phyloP scores from a whole-genome alignment of 2,329 filamentous ascomycete genomes.

The Neocatenulostroma microsporum region DNA sequence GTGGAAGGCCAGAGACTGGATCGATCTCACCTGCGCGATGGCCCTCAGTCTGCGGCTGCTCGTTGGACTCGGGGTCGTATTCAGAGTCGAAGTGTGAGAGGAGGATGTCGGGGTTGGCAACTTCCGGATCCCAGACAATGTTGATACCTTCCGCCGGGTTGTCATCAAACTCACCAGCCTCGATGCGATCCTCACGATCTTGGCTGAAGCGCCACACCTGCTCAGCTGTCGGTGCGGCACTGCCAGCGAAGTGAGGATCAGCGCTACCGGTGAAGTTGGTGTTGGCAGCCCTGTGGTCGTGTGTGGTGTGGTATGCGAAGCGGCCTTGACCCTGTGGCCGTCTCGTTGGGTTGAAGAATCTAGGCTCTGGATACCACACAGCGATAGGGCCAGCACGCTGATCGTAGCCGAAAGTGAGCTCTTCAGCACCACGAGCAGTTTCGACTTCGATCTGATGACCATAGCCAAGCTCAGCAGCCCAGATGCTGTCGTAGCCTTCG shows the following conservation, averaged over 20 bases:
- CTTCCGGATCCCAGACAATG: conserved; percentile 13
- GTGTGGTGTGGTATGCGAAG: conserved; percentile 12
- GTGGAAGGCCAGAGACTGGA: conserved; percentile 7
- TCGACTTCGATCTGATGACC: conserved; percentile 5
- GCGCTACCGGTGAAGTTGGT: conserved; percentile 8
- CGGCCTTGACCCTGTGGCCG: conserved; percentile 10
- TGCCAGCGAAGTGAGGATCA: conserved; percentile 4
- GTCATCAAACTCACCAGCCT: neutral
- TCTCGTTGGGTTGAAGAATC: conserved; percentile 8
- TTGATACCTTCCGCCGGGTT: conserved; percentile 11
- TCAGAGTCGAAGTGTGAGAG: no score
- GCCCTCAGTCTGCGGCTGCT: no score
- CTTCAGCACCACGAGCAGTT: neutral
- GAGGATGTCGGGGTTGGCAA: no score
- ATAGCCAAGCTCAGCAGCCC: conserved; percentile 2
- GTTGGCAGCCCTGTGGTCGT: conserved; percentile 5
- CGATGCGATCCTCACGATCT: no score
- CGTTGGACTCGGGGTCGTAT: no score
- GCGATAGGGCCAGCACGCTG: neutral
- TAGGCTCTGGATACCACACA: conserved; percentile 1
- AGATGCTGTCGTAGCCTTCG: neutral
- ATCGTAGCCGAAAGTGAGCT: neutral
- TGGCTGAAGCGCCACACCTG: conserved; percentile 12
- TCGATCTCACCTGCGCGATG: conserved; percentile 12
- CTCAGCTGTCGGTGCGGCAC: conserved; percentile 7